Evolutionary conservation across 208 protist genomes (phyloP), one percentile per base, ranked within the genome.

Genomic region (Leishmania tropica): DNA sequence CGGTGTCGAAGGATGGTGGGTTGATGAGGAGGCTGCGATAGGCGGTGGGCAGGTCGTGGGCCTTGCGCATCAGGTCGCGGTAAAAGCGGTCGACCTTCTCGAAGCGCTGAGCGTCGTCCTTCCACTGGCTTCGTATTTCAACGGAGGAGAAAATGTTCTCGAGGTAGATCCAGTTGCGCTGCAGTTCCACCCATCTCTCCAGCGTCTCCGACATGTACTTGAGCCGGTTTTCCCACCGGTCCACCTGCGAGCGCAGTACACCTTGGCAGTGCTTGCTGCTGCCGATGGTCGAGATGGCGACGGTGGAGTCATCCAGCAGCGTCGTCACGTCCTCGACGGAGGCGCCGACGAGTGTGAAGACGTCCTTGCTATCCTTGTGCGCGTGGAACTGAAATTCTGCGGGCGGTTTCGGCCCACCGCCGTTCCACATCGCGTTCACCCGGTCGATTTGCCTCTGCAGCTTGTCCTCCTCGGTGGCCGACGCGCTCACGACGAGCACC

Each of bases 81-180:
- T 95, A 99, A 70, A 97, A 95, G 83, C 95, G 90, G 87, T 99
- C 97, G 31, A 98, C 98, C 74, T 92, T 94, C 75, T 94, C 88
- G 85, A 99, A 99, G 42, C 95, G 88, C 87, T 99, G 98, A 6
- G 95, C 93, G 87, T 99, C 98, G 75, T 97, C 92, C 73, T 98
- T 98, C 92, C 99, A 99, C 91, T 99, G 98, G 51, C 95, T 94
- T 21, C 96, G 91, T 83, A 99, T 99, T 85, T 99, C 98, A 13
- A 96, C 89, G 45, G 92, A 94, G n/a, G 93, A 92, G 83, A 99
- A 99, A 73, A 99, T 99, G 76, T 97, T 98, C 84, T 99, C 98
- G 53, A 99, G 92, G 87, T 99, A 99, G 80, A 99, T 97, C 98
- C 99, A 99, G 79, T 95, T 98, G 53, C 97, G 90, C 93, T 99